A percentile compares a stretch with the other conserved stretches of the same genome.
These are phyloP conservation scores for Paraphaeosphaeria minitans DNA, from an alignment of 2,329 filamentous ascomycete species.

Conservation along the genomic window DNA sequence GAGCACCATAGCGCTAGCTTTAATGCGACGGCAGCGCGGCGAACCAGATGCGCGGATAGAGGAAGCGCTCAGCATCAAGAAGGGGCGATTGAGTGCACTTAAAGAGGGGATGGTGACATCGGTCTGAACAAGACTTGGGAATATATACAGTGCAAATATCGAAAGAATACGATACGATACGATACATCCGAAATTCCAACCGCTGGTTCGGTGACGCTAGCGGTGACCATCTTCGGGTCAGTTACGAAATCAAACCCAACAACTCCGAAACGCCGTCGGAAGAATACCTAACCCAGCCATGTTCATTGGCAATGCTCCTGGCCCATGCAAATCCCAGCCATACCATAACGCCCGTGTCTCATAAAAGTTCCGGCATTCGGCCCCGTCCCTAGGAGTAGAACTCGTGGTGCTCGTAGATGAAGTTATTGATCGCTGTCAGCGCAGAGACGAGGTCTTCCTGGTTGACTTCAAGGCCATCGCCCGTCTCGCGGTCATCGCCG, in stretches of 20 bases:
- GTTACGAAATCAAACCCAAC: neutral
- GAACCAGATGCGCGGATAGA: conserved; percentile 40
- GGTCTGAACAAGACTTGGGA: conserved; percentile 23
- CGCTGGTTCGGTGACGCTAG: neutral
- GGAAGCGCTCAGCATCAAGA: conserved; percentile 39
- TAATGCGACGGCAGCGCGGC: conserved; percentile 38
- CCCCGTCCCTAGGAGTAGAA: conserved; percentile 13
- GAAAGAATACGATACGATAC: conserved; percentile 30
- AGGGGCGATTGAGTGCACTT: conserved; percentile 37
- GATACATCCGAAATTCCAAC: conserved; percentile 13
- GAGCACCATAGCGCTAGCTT: conserved; percentile 45
- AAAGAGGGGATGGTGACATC: conserved; percentile 30
- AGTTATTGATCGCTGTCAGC: conserved; percentile 45
- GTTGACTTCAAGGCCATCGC: conserved; percentile 40
- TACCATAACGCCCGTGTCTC: conserved; percentile 23
- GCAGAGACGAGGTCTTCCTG: conserved; percentile 40
- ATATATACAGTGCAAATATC: conserved; percentile 3
- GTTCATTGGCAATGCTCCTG: conserved; percentile 20
- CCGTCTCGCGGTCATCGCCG: conserved; percentile 34
- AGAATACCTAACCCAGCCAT: conserved; percentile 2
- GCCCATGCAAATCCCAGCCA: conserved; percentile 18
- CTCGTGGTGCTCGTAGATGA: conserved; percentile 45
- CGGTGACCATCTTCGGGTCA: conserved; percentile 13
- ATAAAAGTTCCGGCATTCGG: conserved; percentile 20
- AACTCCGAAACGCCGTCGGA: conserved; percentile 10